Base-by-base conservation (phyloP, 148 eudicot species). In the Polygonum maritimum region DNA sequence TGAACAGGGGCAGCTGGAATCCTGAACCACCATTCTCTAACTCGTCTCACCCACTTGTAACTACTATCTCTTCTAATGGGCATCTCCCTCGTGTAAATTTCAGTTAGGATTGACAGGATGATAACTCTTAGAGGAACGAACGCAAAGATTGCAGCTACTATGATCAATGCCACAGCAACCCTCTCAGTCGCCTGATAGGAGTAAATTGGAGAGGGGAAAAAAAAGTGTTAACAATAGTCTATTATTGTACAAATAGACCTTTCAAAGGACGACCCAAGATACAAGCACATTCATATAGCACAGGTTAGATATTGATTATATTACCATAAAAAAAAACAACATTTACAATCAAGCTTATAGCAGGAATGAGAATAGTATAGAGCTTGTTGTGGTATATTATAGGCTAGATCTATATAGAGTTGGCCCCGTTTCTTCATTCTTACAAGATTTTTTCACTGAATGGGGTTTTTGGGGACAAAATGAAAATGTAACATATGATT, bases 1-100 rank as follows among this genome's bases (percentile, higher is more conserved):
- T 82, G 89, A 75, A 92, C 91, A 55, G 97, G 97, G 78, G 97
- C 94, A 74, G 94, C 97, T 13, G 94, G 97, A 48, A 92, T 88
- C 76, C 92, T 78, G 75, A 82, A 80, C 97, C 97, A 92, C 97
- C 97, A 92, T 72, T 92, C 97, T 69, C 87, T 82, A 5, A 83
- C 58, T 75, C 97, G 87, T 82, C 97, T 87, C 74, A 82, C 41
- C 87, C 86, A 81, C 81, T 83, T 82, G 74, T 86, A 84, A 26
- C 82, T 88, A 78, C 85, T 88, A 48, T 79, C 87, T 81, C 83
- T 87, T 71, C 97, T 85, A 78, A 90, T 75, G 38, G 91, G 90
- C 92, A 90, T 90, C 57, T 88, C 86, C 82, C 97, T 88, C 14
- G 97, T 92, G 71, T 86, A 92, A 74, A 80, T 76, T 81, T 92